Conservation (phyloP, 805 yeast species). For the Lipomyces spencermartinsiae region DNA sequence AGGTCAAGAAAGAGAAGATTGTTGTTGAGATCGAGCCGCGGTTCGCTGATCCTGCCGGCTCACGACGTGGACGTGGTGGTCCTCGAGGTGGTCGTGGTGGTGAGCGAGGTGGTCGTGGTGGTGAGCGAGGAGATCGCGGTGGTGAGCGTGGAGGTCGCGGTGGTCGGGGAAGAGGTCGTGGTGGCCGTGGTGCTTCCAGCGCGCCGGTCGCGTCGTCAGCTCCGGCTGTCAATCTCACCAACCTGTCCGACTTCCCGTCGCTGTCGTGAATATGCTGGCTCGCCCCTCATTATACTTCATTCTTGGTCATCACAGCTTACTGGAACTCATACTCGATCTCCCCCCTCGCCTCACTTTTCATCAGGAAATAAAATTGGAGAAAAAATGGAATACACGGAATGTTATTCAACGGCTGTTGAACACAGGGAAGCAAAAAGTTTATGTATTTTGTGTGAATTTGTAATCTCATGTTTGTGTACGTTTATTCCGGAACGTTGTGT, state of each 20-base stretch:
- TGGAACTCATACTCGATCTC: not conserved
- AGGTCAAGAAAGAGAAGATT: constrained; percentile 82
- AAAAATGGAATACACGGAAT: not conserved
- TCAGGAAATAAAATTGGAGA: not conserved
- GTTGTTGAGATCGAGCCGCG: constrained; percentile 65
- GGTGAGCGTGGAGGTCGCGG: constrained; percentile 48
- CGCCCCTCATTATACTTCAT: not conserved
- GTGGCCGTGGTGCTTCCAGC: constrained; percentile 47
- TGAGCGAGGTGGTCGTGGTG: constrained; percentile 28
- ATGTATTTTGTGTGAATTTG: not conserved
- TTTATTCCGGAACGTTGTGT: not conserved
- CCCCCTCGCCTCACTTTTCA: not conserved
- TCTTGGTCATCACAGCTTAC: not conserved
- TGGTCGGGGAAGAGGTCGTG: constrained; percentile 43
- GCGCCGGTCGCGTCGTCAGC: constrained; percentile 39
- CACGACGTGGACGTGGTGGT: constrained; percentile 28
- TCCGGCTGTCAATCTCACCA: constrained; percentile 25
- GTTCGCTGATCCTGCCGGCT: constrained; percentile 32
- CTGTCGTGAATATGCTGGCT: constrained; percentile 11
- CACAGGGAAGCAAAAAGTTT: not conserved
- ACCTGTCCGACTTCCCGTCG: constrained; percentile 34
- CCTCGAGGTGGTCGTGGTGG: constrained; percentile 34
- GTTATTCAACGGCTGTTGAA: not conserved
- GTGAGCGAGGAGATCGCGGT: constrained; percentile 44
- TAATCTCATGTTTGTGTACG: constrained; percentile 8